Evolutionary conservation across 345 rosid genomes (phyloP), one percentile per base, ranked within the genome.

Genomic region (Raphanus raphanistrum): DNA sequence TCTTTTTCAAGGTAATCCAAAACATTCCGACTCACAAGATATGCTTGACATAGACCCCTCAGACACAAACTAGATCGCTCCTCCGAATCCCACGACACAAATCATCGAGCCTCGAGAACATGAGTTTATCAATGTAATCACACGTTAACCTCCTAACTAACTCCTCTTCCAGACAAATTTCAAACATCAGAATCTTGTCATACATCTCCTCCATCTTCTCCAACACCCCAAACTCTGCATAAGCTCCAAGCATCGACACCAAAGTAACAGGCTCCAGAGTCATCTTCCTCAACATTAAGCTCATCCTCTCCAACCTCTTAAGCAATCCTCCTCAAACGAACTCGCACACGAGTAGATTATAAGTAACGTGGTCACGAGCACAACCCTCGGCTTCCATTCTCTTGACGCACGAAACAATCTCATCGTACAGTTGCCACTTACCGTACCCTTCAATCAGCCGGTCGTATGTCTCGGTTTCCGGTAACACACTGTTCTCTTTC

Each of bases 31-130:
- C 95, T 92, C 82, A 83, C 82, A 59, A 59, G 33, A 21, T 33
- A 62, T 27, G 83, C 85, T 78, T 88, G 90, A 10, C 87, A 88
- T 84, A 76, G 82, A 26, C 5, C 87, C 43, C 86, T 84, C 4
- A 90, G 76, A 79, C 86, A 88, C 97, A 92, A 41, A 81, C 82
- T 9, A 86, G 83, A 41, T 86, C 80, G 0, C 70, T 80, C 77
- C 80, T 81, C 70, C 89, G 86, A 82, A 84, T 84, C 76, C 84
- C 72, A 55, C 84, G 82, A 75, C 86, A 89, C 75, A 88, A 78
- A 54, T 90, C 82, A 61, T 86, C 91, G 36, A 1, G 92, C 50
- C 92, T 87, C 2, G 97, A 92, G 66, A 84, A 90, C 97, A 92
- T 92, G 35, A 68, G 72, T 80, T 84, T 86, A 33, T 80, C 82